Conservation (phyloP, 805 yeast species). For the Ogataea dorogensis region DNA sequence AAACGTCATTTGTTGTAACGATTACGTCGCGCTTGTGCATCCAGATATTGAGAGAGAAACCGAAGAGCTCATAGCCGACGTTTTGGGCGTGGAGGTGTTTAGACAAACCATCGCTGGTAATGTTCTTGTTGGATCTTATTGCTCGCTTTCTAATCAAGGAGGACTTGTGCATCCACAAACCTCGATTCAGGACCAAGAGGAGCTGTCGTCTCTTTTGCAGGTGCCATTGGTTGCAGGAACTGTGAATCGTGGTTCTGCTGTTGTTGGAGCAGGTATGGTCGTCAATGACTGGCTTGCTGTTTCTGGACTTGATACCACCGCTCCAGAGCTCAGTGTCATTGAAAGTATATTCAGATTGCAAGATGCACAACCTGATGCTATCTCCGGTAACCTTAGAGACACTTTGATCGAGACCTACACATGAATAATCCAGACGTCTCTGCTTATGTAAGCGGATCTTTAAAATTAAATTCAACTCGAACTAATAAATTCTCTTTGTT, state of each 20-base stretch:
- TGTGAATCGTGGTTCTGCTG: conserved; percentile 95
- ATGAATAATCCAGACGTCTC: conserved; percentile 33
- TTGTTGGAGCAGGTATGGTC: conserved; percentile 98
- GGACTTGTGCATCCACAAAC: conserved; percentile 98
- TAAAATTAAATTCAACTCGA: too few species aligned
- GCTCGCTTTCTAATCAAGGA: conserved; percentile 94
- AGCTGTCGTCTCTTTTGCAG: conserved; percentile 88
- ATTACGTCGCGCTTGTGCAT: conserved; percentile 97
- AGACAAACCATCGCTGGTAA: conserved; percentile 99
- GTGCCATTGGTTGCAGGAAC: conserved; percentile 99
- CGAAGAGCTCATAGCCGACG: conserved; percentile 97
- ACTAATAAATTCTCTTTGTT: neutral
- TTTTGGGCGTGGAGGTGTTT: conserved; percentile 97
- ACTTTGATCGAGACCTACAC: conserved; percentile 91
- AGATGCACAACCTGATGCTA: conserved; percentile 86
- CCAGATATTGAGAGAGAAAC: conserved; percentile 99
- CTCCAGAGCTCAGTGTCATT: conserved; percentile 95
- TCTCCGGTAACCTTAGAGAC: conserved; percentile 82
- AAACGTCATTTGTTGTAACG: conserved; percentile 97
- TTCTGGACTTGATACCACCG: conserved; percentile 95
- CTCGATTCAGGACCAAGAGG: conserved; percentile 96
- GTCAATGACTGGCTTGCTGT: conserved; percentile 98
- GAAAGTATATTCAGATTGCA: conserved; percentile 94
- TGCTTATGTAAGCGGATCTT: conserved; percentile 9
- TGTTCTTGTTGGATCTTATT: conserved; percentile 95